phyloP scores from a whole-genome alignment of 2,329 filamentous ascomycete genomes.

The Chrysosporium queenslandicum region DNA sequence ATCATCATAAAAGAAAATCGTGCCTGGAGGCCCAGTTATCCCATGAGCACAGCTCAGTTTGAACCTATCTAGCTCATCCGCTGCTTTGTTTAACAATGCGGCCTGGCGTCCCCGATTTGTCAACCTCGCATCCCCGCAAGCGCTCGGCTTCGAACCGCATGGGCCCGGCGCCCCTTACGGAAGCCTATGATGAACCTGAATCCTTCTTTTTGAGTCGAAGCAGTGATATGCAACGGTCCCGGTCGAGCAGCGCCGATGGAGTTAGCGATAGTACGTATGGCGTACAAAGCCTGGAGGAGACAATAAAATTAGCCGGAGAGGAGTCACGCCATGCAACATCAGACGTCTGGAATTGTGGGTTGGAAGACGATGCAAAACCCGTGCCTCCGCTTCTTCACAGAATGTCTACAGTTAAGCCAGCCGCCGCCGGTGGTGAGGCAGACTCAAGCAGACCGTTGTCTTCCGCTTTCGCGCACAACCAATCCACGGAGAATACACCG shows the following conservation, averaged over 20 bases:
- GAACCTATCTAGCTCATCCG: not conserved
- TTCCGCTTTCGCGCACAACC: not conserved
- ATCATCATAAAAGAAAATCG: no score
- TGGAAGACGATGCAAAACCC: not conserved
- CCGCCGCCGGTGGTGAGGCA: not conserved
- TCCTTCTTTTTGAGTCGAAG: conserved; percentile 53
- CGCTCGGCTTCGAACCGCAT: conserved; percentile 23
- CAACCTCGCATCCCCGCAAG: conserved; percentile 29
- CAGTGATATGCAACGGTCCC: conserved; percentile 38
- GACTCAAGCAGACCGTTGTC: not conserved
- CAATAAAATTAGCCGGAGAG: conserved; percentile 34
- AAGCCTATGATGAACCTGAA: conserved; percentile 39
- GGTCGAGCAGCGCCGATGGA: conserved; percentile 23
- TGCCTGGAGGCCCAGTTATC: not conserved
- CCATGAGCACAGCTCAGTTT: not conserved
- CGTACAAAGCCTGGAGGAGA: conserved; percentile 49
- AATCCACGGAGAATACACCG: conserved; percentile 11
- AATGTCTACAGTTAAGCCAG: conserved; percentile 3
- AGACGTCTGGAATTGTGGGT: conserved; percentile 11
- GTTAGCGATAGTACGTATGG: conserved; percentile 43
- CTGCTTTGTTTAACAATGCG: conserved; percentile 25
- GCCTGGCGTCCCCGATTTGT: conserved; percentile 28
- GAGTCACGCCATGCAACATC: conserved; percentile 11
- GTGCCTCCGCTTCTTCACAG: not conserved
- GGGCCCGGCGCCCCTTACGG: conserved; percentile 24